phyloP scores from a whole-genome alignment of 495 filamentous ascomycete species.

The Pseudomonodictys pantanalensis region DNA sequence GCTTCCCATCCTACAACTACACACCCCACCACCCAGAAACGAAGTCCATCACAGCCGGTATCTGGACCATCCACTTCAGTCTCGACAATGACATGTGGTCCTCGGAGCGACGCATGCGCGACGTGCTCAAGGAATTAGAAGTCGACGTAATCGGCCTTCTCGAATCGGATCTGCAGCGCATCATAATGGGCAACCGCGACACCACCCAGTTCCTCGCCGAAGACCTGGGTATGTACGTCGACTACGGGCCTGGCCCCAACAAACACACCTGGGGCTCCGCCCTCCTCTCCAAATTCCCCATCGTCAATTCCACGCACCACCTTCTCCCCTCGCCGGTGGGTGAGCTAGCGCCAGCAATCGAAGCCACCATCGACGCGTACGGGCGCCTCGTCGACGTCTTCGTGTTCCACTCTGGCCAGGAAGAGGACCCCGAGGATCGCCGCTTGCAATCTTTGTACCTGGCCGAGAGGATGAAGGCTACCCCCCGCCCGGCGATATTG shows the following conservation, averaged over 20 bases:
- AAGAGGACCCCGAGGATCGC: conserved; percentile 94
- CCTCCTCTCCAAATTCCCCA: conserved; percentile 94
- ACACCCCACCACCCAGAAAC: conserved; percentile 82
- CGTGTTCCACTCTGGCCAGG: conserved; percentile 98
- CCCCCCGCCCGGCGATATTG: conserved; percentile 75
- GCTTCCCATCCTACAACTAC: conserved; percentile 92
- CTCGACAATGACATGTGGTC: conserved; percentile 99
- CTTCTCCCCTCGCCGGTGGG: conserved; percentile 89
- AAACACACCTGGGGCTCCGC: conserved; percentile 98
- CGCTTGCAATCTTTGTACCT: conserved; percentile 85
- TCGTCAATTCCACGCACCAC: conserved; percentile 94
- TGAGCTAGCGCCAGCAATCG: conserved; percentile 93
- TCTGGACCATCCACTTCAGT: conserved; percentile 99
- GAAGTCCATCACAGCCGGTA: conserved; percentile 84
- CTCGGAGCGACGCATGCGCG: conserved; percentile 88
- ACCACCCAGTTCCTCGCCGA: conserved; percentile 93
- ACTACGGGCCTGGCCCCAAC: conserved; percentile 96
- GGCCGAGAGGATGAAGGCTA: conserved; percentile 80
- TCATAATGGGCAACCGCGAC: conserved; percentile 99
- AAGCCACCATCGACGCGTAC: conserved; percentile 91
- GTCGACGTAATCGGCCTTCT: conserved; percentile 92
- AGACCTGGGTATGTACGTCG: conserved; percentile 96
- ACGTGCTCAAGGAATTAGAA: conserved; percentile 89
- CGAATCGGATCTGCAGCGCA: conserved; percentile 90
- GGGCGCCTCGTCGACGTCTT: conserved; percentile 88